These are phyloP conservation scores for Ophiocytium majus DNA, from an alignment of 352 stramenopile species.

Conservation along the genomic window DNA sequence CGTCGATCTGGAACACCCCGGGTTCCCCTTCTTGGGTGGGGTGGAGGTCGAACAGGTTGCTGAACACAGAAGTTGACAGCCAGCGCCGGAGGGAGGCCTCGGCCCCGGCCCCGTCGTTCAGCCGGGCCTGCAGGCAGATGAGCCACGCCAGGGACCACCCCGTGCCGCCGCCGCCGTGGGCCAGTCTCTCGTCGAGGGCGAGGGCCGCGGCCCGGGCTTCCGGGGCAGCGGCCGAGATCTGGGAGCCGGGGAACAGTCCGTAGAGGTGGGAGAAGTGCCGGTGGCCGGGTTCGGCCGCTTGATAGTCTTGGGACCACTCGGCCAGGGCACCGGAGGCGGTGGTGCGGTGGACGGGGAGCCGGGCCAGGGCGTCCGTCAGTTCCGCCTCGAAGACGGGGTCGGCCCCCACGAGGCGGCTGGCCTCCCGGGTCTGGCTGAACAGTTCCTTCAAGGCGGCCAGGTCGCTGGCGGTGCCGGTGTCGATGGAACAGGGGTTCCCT, in stretches of 20 bases:
- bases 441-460: too few relatives aligned
- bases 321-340: not conserved
- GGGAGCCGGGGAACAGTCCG: not conserved
- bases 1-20: conserved; percentile 16
- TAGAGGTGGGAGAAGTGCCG: conserved; percentile 9
- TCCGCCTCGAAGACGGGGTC: not conserved
- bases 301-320: not conserved
- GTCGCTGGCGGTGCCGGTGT: not conserved
- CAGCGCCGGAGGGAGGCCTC: too few relatives aligned
- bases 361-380: too few relatives aligned
- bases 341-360: too few relatives aligned
- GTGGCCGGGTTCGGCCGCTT: not conserved
- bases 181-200: not conserved
- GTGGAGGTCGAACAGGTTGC: conserved; percentile 1
- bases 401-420: not conserved
- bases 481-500: too few relatives aligned
- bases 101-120: not conserved
- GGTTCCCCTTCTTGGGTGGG: too few relatives aligned
- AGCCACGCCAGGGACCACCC: not conserved
- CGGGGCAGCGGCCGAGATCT: conserved; percentile 4
- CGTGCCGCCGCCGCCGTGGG: not conserved
- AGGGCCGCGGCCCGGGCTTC: not conserved
- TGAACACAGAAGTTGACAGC: too few relatives aligned
- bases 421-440: too few relatives aligned
- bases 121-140: not conserved